Evolutionary conservation across 2,329 filamentous ascomycete species (phyloP).

Genomic region (Xylaria sp.): DNA sequence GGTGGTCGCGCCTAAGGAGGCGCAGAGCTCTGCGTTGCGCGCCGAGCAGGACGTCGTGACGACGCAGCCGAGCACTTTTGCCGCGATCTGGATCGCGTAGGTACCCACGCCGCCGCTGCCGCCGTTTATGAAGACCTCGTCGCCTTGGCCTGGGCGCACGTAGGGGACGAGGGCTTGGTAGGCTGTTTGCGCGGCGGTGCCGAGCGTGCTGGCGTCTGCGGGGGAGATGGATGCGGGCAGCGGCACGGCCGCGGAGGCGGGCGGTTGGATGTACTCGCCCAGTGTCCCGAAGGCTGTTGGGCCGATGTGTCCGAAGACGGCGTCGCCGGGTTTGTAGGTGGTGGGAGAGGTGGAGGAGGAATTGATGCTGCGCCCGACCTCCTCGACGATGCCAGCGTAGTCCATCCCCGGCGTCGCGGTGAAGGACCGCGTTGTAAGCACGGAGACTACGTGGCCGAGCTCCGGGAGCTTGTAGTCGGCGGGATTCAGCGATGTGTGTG

Average conservation of each 20-base stretch:
- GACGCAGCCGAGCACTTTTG: constrained; percentile 68
- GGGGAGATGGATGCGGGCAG: constrained; percentile 58
- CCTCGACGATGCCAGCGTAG: constrained; percentile 58
- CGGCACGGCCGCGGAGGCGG: constrained; percentile 48
- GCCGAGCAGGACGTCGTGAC: constrained; percentile 70
- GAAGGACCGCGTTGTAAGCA: constrained; percentile 51
- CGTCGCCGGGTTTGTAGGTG: constrained; percentile 52
- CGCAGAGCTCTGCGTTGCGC: constrained; percentile 66
- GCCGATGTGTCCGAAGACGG: constrained; percentile 57
- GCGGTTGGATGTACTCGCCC: constrained; percentile 54
- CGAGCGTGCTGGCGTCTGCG: constrained; percentile 56
- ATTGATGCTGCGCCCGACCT: constrained; percentile 43
- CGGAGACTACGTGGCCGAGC: constrained; percentile 54
- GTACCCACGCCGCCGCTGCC: constrained; percentile 71
- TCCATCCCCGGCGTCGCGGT: constrained; percentile 63
- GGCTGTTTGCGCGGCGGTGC: constrained; percentile 60
- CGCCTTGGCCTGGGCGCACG: constrained; percentile 58
- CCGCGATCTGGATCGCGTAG: constrained; percentile 72
- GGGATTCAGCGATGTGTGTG: constrained; percentile 67
- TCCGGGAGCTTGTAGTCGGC: constrained; percentile 73
- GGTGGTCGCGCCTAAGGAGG: constrained; percentile 70
- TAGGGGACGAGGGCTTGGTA: constrained; percentile 60
- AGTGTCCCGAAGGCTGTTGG: constrained; percentile 55
- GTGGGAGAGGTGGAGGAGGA: neutral
- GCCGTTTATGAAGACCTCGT: constrained; percentile 72